Conservation (phyloP, 2,329 filamentous ascomycete species). For the Cladosporium sp. region DNA sequence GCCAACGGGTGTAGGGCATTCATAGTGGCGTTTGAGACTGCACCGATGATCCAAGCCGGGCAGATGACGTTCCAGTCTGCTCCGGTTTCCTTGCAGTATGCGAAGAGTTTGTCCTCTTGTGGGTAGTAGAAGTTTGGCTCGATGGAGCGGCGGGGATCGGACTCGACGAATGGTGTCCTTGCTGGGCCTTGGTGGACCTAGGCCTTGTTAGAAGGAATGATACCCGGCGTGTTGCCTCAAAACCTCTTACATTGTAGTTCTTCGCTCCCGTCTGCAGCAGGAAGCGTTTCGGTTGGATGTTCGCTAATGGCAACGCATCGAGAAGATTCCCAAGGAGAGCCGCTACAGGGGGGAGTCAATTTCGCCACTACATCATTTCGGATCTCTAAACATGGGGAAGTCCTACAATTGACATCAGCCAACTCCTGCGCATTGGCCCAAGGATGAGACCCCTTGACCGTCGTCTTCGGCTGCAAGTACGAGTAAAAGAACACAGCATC, state of each 20-base stretch:
- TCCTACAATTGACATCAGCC: slow-evolving; percentile 49
- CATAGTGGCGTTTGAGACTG: slow-evolving; percentile 52
- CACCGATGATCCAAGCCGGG: slow-evolving; percentile 52
- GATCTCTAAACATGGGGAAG: not conserved
- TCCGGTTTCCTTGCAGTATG: slow-evolving; percentile 42
- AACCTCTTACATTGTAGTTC: slow-evolving; percentile 45
- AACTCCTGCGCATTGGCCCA: slow-evolving; percentile 55
- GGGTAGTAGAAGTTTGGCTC: slow-evolving; percentile 55
- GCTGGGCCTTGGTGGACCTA: slow-evolving; percentile 48
- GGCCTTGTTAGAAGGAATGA: not conserved
- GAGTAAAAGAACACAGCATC: slow-evolving; percentile 57
- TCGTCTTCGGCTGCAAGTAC: slow-evolving; percentile 53
- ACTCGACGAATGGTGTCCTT: slow-evolving; percentile 47
- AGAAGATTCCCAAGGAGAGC: slow-evolving; percentile 53
- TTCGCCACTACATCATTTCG: slow-evolving; percentile 26
- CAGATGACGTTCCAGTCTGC: slow-evolving; percentile 50
- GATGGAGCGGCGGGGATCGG: slow-evolving; percentile 44
- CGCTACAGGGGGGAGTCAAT: slow-evolving; percentile 48
- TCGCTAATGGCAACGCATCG: slow-evolving; percentile 43
- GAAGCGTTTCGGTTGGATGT: slow-evolving; percentile 49
- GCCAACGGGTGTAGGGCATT: slow-evolving; percentile 52
- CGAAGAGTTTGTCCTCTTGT: slow-evolving; percentile 52
- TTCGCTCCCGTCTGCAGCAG: slow-evolving; percentile 55
- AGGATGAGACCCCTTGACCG: slow-evolving; percentile 40
- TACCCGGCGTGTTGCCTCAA: not conserved